Base-by-base conservation (phyloP, 148 eudicot genomes). In the Diospyros kaki region DNA sequence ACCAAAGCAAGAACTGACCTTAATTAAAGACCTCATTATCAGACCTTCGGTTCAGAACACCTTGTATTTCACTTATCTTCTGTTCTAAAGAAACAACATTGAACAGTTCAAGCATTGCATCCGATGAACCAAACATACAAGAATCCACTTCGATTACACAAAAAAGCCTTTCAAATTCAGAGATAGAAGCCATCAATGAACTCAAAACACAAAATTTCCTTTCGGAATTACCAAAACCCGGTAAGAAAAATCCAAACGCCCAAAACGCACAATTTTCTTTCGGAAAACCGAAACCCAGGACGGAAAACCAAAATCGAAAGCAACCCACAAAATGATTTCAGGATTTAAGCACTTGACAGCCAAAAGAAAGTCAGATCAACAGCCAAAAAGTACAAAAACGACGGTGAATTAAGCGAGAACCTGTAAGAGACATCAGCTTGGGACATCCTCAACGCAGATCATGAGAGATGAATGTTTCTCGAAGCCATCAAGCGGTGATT, bases 351-450 rank as follows among this genome's bases (percentile, higher is more conserved):
- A 8, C 39, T 39, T 45, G 46, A 66, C 70, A 46, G 11, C 40
- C 55, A 40, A 10, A 50, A 9, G 52, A 58, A 15, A 2, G 12
- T 52, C 39, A 12, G 40, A 38, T 28, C 28, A 69, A 6, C 54
- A 12, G 5, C 38, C 15, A 54, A 39, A 40, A 43, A 4, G n/a
- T 4, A 9, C 39, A 39, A 38, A n/a, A 44, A 13, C 1, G n/a
- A 1, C 4, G 4, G 4, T 18, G 54, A 58, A 38, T 40, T 28
- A 28, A 28, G 28, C 0, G 28, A 1, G 64, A 73, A 73, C 76
- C 76, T 73, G 68, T 73, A 73, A 63, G 39, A 73, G 76, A 73
- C 68, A 63, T 63, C 68, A 50, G 68, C 38, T 51, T 73, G 75
- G 67, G 75, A 73, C 75, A 73, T 73, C 45, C 54, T 73, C 14